Percentiles rank a stretch among this genome's conserved stretches.
These are phyloP conservation scores for Alternaria gansuensis DNA, from an alignment of 2,329 filamentous ascomycete species.

Conservation along the genomic window DNA sequence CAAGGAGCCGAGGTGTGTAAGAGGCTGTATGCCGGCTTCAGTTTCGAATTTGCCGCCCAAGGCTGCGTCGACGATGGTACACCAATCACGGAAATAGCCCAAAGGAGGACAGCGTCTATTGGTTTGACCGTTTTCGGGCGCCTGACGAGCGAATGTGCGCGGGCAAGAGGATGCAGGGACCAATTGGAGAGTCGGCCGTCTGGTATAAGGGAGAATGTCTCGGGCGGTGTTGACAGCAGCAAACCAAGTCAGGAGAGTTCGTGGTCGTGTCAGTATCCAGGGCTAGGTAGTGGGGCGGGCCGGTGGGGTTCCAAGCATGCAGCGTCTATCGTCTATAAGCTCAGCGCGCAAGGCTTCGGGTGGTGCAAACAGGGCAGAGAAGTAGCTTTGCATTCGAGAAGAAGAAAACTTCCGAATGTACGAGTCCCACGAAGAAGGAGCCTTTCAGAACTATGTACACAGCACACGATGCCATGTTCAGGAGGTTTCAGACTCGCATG, in stretches of 20 bases:
- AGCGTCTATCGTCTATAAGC: constrained; percentile 25
- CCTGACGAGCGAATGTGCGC: constrained; percentile 27
- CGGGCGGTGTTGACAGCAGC: constrained; percentile 30
- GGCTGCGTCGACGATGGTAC: constrained; percentile 46
- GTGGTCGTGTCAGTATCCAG: constrained; percentile 30
- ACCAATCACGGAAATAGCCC: constrained; percentile 49
- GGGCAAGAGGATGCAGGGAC: constrained; percentile 28
- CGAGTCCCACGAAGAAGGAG: background rate
- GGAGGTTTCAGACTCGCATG: constrained; percentile 34
- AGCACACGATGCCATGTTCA: constrained; percentile 27
- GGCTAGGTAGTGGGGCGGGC: constrained; percentile 37
- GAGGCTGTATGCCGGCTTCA: constrained; percentile 27
- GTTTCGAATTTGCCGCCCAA: constrained; percentile 51
- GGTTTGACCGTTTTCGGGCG: constrained; percentile 47
- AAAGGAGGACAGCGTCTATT: constrained; percentile 53
- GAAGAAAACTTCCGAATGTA: constrained; percentile 6
- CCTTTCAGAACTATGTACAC: constrained; percentile 11
- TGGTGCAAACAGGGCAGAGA: background rate
- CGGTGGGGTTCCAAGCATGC: constrained; percentile 33
- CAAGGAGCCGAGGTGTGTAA: constrained; percentile 22
- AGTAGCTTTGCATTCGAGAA: background rate
- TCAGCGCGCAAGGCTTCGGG: constrained; percentile 30
- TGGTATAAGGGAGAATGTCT: constrained; percentile 28
- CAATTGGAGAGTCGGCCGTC: constrained; percentile 30
- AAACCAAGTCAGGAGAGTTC: constrained; percentile 33